Conservation (phyloP, 805 yeast species). For the Candida coleopterorum region DNA sequence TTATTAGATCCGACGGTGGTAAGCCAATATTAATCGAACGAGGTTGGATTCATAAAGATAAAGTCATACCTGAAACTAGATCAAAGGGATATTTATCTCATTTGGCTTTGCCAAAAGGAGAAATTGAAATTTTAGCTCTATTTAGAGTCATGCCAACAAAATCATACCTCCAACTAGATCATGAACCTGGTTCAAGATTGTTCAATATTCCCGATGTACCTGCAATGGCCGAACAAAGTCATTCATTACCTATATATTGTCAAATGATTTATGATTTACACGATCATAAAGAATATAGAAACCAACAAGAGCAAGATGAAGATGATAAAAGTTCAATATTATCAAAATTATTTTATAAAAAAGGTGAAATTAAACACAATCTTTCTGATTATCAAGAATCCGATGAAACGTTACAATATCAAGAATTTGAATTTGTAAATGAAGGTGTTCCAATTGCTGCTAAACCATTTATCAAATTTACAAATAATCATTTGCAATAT, state of each 20-base stretch:
- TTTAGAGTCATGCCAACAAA: constrained; percentile 62
- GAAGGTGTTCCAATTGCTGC: constrained; percentile 92
- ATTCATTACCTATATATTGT: constrained; percentile 67
- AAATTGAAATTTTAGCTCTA: constrained; percentile 67
- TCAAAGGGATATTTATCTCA: constrained; percentile 50
- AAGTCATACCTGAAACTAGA: constrained; percentile 51
- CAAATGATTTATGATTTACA: constrained; percentile 66
- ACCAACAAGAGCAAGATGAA: constrained; percentile 20
- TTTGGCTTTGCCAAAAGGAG: constrained; percentile 68
- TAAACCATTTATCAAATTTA: constrained; percentile 71
- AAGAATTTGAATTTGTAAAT: constrained; percentile 51
- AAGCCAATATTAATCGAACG: constrained; percentile 77
- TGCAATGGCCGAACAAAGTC: constrained; percentile 69
- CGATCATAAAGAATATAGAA: constrained; percentile 55
- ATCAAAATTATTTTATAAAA: constrained; percentile 1
- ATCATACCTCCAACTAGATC: constrained; percentile 65
- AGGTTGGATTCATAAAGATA: constrained; percentile 84
- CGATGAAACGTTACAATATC: constrained; percentile 35
- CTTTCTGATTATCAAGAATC: constrained; percentile 17
- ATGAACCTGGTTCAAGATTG: constrained; percentile 58
- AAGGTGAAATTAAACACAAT: constrained; percentile 10
- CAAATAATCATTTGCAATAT: constrained; percentile 89
- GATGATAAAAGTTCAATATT: constrained; percentile 1
- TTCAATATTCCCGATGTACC: constrained; percentile 79
- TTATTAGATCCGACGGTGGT: constrained; percentile 69